Base-by-base conservation (phyloP, 257 asterid species). In the Fraxinus quadrangulata region DNA sequence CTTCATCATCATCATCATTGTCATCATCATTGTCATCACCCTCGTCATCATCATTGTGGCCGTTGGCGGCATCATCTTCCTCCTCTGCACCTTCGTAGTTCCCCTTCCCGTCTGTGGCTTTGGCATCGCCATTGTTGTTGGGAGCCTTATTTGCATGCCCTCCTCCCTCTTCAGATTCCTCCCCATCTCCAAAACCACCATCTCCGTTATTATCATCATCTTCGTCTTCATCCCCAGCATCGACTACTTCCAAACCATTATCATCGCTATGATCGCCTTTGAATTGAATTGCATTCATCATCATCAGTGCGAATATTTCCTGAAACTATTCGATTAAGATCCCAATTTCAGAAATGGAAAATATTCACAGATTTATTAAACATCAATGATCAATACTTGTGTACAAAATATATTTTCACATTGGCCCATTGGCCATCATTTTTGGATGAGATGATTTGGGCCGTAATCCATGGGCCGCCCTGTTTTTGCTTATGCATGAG, bases 161-260 rank as follows among this genome's bases (percentile, higher is more conserved):
- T 24, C 80, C 93, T 49, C 81, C 90, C 9, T 82, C 92, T 72
- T 82, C 88, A 0, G 88, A 85, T 16, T 83, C 86, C 14, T 83
- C 90, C 7, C 85, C 87, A 40, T 85, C 88, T 24, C 33, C 81
- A 21, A 79, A 86, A 2, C 76, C 89, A 2, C 85, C 87, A 40
- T 85, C 88, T 24, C 33, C 81, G 1, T 75, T 82, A 24, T 81
- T 77, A 5, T 77, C 72, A 1, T 75, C 83, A 11, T 74, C 87
- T 21, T 80, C 86, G 14, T 82, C 89, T 72, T 81, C 90, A 70
- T 85, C 90, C 80, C 83, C 89, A 0, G 89, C 92, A 69, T 85
- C 94, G 47, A 87, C 88, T 45, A 72, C 81, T 68, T 88, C 83
- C 8, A 51, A n/a, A 67, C 71, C 75, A 28, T 54, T 68, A 70